Percentiles rank a stretch among this genome's conserved stretches.
These are phyloP conservation scores for Monilinia fructigena DNA, from an alignment of 2,329 filamentous ascomycete genomes.

Conservation along the genomic window DNA sequence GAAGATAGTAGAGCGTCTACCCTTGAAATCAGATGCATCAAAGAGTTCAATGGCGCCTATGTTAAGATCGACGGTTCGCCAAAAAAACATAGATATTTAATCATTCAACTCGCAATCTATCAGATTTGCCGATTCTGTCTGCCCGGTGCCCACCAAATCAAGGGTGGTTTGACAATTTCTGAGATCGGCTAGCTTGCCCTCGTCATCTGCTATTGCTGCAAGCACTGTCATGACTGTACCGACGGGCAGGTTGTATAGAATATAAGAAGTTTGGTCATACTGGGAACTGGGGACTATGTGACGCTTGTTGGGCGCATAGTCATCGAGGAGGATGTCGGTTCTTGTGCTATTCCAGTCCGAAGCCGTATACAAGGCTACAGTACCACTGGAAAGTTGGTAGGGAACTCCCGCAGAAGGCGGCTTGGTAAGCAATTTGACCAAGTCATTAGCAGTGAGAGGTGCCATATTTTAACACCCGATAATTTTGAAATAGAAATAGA, in stretches of 20 bases:
- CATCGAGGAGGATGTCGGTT: not conserved
- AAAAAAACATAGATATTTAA: constrained; percentile 7
- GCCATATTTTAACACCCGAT: not conserved
- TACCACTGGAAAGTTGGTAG: not conserved
- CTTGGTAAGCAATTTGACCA: not conserved
- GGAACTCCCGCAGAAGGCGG: not conserved
- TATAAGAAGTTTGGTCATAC: not conserved
- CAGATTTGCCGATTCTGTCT: not conserved
- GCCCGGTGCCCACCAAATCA: not conserved
- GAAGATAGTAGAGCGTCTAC: not conserved
- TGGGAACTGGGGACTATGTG: not conserved
- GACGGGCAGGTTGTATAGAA: constrained; percentile 2
- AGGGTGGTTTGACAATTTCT: not conserved
- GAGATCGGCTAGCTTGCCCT: not conserved
- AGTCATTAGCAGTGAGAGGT: not conserved
- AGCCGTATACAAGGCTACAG: not conserved
- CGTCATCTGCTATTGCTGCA: not conserved
- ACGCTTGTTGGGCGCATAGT: constrained; percentile 1
- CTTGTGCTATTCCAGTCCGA: not conserved
- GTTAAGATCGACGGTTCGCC: constrained; percentile 7
- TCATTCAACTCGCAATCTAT: not conserved
- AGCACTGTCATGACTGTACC: not conserved
- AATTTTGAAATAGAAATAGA: not conserved
- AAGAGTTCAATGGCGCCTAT: constrained; percentile 5
- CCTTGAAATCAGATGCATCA: not conserved